Percentiles rank a stretch among this genome's conserved stretches.
phyloP scores from a whole-genome alignment of 2,329 filamentous ascomycete species.

The Didymella pomorum region DNA sequence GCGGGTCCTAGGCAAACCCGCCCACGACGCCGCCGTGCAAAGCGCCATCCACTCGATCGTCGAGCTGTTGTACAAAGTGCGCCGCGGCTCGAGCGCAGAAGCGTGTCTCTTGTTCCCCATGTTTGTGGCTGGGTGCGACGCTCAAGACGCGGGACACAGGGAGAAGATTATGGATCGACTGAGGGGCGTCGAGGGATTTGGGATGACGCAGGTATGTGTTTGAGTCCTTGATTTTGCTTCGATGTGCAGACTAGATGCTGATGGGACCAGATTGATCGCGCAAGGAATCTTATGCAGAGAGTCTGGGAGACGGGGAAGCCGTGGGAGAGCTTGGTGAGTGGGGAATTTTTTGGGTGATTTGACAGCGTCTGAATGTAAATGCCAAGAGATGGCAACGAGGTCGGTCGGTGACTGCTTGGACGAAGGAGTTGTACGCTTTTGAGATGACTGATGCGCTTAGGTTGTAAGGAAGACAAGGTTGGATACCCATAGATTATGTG shows the following conservation, averaged over 20 bases:
- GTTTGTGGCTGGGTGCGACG: constrained; percentile 83
- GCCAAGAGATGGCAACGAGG: neutral
- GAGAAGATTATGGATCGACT: constrained; percentile 71
- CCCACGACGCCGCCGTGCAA: constrained; percentile 68
- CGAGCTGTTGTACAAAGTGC: constrained; percentile 67
- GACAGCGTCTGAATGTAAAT: constrained; percentile 3
- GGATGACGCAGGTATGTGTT: constrained; percentile 73
- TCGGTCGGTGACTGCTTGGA: neutral
- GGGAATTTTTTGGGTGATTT: constrained; percentile 69
- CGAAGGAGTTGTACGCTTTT: neutral
- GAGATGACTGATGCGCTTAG: neutral
- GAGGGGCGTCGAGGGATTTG: constrained; percentile 72
- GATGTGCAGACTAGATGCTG: neutral
- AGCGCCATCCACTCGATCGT: constrained; percentile 70
- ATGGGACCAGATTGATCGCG: constrained; percentile 62
- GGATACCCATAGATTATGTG: constrained; percentile 15
- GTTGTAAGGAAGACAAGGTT: neutral
- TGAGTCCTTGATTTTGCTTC: neutral
- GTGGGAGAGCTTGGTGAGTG: constrained; percentile 73
- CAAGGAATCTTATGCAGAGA: constrained; percentile 70
- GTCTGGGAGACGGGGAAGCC: constrained; percentile 73
- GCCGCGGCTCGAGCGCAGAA: constrained; percentile 73
- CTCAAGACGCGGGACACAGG: constrained; percentile 63
- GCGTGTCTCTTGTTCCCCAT: constrained; percentile 80
- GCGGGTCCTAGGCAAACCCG: constrained; percentile 70